Evolutionary conservation across 352 stramenopile genomes (phyloP), one percentile per base, ranked within the genome.

Genomic region (Blastocystis sp.): DNA sequence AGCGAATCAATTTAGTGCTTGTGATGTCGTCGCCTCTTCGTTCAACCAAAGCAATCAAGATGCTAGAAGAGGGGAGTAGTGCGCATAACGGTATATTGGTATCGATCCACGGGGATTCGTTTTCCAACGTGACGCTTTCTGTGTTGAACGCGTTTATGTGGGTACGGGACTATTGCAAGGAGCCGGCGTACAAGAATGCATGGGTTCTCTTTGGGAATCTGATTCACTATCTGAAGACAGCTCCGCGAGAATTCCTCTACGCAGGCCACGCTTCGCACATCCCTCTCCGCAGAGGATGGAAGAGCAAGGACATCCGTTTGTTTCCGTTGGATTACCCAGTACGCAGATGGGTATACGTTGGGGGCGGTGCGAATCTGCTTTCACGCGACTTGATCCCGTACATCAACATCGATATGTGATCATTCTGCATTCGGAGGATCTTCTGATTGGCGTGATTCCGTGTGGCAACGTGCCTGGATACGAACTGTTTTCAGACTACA

Each of bases 351-450:
- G 6, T 55, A 16, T 55, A 19, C 16, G 16, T 19, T 16, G 9
- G 9, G 9, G 45, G 45, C 45, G 45, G 45, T 16, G 45, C 45
- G 45, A 55, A 55, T 55, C 45, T 55, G 6, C 16, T 19, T 16
- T 55, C 45, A 6, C 9, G 16, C 45, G 45, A 55, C 45, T 6
- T 55, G 45, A 93, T 96, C 91, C 93, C 95, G 92, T 96, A 95
- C 35, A 96, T 92, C 94, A 96, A 55, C 45, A 55, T 55, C 16
- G 45, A 16, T 55, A 55, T 16, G 45, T 55, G 45, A 55, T 55
- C 45, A 55, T 55, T 16, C 45, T 16, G 9, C 6, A 19, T 55
- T 55, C 45, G 9, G 45, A 55, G 16, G 45, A 55, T 55, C 6
- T 55, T 6, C 45, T 55, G 45, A 55, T 55, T 16, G 45, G 45